A percentile compares a stretch with the other conserved stretches of the same genome.
Evolutionary conservation across 2,329 filamentous ascomycete species (phyloP).

Genomic region (Tolypocladium sp.): DNA sequence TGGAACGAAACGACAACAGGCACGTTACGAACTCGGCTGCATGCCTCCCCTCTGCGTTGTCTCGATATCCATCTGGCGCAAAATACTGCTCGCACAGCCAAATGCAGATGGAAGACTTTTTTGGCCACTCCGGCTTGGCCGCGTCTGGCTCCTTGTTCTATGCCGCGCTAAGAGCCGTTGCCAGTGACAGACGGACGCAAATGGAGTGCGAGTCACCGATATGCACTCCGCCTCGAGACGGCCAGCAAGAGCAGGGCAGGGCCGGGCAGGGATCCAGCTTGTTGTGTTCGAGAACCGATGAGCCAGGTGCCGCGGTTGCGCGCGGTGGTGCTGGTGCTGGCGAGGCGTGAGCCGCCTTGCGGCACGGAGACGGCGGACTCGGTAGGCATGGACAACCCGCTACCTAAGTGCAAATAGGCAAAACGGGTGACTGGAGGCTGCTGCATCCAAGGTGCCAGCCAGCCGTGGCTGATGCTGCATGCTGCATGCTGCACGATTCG

Average conservation of each 20-base stretch:
- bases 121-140: neutral
- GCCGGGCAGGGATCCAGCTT: neutral
- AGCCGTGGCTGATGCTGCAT: neutral
- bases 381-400: neutral
- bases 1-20: neutral
- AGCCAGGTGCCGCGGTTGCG: no score
- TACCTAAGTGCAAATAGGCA: neutral
- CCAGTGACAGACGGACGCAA: neutral
- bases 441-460: neutral
- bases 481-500: neutral
- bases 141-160: neutral
- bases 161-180: neutral
- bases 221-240: neutral
- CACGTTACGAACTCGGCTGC: neutral
- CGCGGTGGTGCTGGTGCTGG: neutral
- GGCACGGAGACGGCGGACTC: neutral
- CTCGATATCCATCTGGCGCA: neutral
- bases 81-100: neutral
- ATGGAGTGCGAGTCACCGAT: neutral
- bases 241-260: neutral
- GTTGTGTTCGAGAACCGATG: neutral
- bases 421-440: neutral
- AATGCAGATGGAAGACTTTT: neutral
- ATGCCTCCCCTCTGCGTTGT: neutral
- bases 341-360: neutral